These are phyloP conservation scores for Ceratocystis variospora DNA, from an alignment of 2,329 filamentous ascomycete genomes.

Conservation along the genomic window DNA sequence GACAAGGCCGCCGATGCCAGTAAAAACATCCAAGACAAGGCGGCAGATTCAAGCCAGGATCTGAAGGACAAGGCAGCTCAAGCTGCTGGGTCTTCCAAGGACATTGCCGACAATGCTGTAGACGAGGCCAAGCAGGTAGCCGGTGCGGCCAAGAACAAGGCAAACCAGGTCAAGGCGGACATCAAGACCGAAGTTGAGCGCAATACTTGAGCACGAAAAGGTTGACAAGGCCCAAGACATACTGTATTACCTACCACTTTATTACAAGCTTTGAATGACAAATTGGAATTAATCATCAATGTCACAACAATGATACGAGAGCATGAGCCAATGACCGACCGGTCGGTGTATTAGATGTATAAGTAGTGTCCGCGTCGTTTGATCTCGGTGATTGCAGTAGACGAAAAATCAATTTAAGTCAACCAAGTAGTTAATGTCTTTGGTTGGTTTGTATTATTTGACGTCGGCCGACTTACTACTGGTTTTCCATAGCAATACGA, in stretches of 20 bases:
- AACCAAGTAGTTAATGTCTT: too few relatives aligned
- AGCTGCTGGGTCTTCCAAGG: conserved; percentile 26
- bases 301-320: neutral
- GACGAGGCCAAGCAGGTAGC: conserved; percentile 32
- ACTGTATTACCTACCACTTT: neutral
- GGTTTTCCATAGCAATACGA: too few relatives aligned
- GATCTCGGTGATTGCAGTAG: too few relatives aligned
- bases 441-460: too few relatives aligned
- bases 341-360: too few relatives aligned
- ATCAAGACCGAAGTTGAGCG: conserved; percentile 28
- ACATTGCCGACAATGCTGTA: conserved; percentile 24
- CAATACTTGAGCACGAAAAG: conserved; percentile 22
- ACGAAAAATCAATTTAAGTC: too few relatives aligned
- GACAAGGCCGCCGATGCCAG: conserved; percentile 24
- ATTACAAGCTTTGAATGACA: neutral
- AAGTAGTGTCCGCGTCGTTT: too few relatives aligned
- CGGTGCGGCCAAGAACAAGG: conserved; percentile 31
- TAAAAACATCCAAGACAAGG: conserved; percentile 31
- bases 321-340: neutral
- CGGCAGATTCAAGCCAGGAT: conserved; percentile 32
- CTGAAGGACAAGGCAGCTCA: conserved; percentile 24
- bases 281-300: neutral
- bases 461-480: too few relatives aligned
- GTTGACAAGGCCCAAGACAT: conserved; percentile 14
- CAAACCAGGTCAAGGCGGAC: conserved; percentile 30